Evolutionary conservation across 768 basidiomycete species (phyloP).

Genomic region (Pholiota conissans): DNA sequence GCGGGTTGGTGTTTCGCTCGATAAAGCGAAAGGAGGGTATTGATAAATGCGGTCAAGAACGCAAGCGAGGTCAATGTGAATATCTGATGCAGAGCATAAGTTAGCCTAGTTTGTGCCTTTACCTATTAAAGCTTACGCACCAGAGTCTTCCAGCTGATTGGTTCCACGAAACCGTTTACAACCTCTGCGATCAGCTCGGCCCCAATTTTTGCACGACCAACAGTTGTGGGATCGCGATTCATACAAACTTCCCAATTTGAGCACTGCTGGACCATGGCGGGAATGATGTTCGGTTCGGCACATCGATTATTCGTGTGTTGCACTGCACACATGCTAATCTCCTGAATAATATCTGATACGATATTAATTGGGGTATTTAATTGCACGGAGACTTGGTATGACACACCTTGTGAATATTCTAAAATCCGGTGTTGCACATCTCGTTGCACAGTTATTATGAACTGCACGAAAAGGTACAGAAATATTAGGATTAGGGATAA

Average conservation of each 20-base stretch:
- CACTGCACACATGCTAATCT: conserved; percentile 84
- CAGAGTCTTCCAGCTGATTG: conserved; percentile 96
- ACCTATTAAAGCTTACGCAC: conserved; percentile 44
- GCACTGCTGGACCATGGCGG: conserved; percentile 88
- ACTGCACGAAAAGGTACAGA: conserved; percentile 82
- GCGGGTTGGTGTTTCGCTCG: conserved; percentile 61
- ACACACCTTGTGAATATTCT: conserved; percentile 86
- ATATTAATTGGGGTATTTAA: conserved; percentile 2
- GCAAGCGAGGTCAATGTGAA: conserved; percentile 76
- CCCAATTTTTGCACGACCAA: conserved; percentile 86
- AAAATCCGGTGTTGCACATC: conserved; percentile 88
- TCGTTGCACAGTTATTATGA: conserved; percentile 85
- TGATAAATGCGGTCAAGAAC: conserved; percentile 79
- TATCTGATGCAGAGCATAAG: conserved; percentile 37
- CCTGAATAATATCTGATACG: conserved; percentile 79
- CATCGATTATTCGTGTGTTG: conserved; percentile 86
- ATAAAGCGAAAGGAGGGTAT: conserved; percentile 76
- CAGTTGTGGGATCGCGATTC: conserved; percentile 88
- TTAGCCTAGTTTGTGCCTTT: conserved; percentile 11
- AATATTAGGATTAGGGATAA: conserved; percentile 78
- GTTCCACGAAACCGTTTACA: conserved; percentile 94
- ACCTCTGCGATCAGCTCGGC: conserved; percentile 96
- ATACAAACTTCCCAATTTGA: conserved; percentile 91
- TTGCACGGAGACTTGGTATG: not conserved
- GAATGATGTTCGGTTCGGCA: conserved; percentile 62